Percentiles rank a stretch among this genome's conserved stretches.
These are phyloP conservation scores for Pichia ethanolica DNA, from an alignment of 805 yeast species.

Conservation along the genomic window DNA sequence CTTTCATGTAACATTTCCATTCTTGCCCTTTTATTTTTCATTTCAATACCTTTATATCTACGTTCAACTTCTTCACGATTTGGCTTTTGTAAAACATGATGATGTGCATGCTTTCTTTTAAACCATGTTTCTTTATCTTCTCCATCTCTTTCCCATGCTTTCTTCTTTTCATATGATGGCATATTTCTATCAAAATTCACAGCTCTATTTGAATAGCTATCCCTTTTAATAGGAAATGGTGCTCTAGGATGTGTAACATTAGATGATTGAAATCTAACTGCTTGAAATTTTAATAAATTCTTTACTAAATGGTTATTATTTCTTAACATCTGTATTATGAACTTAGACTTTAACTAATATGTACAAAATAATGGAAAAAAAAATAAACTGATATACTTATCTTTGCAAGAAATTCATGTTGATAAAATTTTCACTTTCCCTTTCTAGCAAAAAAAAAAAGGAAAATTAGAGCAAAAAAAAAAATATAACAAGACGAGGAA, in stretches of 20 bases:
- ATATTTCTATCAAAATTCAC: conserved; percentile 36
- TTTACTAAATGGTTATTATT: too few species aligned
- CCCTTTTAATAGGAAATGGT: conserved; percentile 17
- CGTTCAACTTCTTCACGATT: conserved; percentile 13
- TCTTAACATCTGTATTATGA: too few species aligned
- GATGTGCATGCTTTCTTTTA: conserved; percentile 54
- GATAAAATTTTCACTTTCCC: too few species aligned
- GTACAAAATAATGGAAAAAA: too few species aligned
- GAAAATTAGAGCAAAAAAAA: too few species aligned
- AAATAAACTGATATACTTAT: too few species aligned
- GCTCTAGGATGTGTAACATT: conserved; percentile 18
- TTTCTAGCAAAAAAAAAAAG: too few species aligned
- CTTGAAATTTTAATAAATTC: too few species aligned
- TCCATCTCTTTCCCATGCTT: conserved; percentile 64
- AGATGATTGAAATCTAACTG: too few species aligned
- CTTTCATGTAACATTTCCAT: conserved; percentile 5
- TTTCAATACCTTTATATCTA: conserved; percentile 8
- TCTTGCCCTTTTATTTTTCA: conserved; percentile 12
- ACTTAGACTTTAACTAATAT: too few species aligned
- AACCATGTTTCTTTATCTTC: conserved; percentile 58
- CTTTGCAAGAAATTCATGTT: too few species aligned
- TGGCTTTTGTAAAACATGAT: conserved; percentile 45
- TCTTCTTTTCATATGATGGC: conserved; percentile 31
- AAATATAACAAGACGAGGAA: too few species aligned
- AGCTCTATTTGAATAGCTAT: conserved; percentile 4